These are phyloP conservation scores for Stentor coeruleus DNA, from an alignment of 73 alveolate genomes.

Conservation along the genomic window DNA sequence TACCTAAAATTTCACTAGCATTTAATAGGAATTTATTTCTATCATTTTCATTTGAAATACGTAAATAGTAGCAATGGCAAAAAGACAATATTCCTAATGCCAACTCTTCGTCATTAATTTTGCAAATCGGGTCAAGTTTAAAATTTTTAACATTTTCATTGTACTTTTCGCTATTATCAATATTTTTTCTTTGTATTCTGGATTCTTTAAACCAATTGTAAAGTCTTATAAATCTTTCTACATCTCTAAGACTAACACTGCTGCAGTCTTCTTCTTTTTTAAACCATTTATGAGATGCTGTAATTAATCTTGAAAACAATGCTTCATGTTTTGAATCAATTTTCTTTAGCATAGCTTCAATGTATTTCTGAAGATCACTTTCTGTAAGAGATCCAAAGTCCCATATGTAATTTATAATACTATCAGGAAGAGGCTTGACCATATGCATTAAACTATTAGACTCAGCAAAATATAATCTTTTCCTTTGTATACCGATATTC, in stretches of 20 bases:
- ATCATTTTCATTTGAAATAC: conserved; percentile 2
- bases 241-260: conserved; percentile 71
- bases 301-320: conserved; percentile 29
- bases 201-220: conserved; percentile 11
- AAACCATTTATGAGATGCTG: conserved; percentile 43
- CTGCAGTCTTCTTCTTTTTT: conserved; percentile 42
- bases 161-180: background rate
- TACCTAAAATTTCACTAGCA: background rate
- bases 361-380: conserved; percentile 48
- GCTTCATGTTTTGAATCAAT: background rate
- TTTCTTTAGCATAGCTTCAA: conserved; percentile 40
- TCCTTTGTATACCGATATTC: conserved; percentile 13
- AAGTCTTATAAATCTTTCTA: conserved; percentile 30
- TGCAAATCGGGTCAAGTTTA: background rate
- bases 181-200: background rate
- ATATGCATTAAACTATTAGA: conserved; percentile 24
- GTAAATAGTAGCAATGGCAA: conserved; percentile 26
- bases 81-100: conserved; percentile 9
- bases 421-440: conserved; percentile 61
- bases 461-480: background rate
- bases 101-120: background rate
- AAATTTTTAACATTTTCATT: background rate
- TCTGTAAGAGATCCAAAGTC: conserved; percentile 52
- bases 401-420: conserved; percentile 45
- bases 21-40: conserved; percentile 26